Evolutionary conservation across 805 yeast species (phyloP), one percentile per base, ranked within the genome.

Genomic region (Hanseniaspora lachancei): DNA sequence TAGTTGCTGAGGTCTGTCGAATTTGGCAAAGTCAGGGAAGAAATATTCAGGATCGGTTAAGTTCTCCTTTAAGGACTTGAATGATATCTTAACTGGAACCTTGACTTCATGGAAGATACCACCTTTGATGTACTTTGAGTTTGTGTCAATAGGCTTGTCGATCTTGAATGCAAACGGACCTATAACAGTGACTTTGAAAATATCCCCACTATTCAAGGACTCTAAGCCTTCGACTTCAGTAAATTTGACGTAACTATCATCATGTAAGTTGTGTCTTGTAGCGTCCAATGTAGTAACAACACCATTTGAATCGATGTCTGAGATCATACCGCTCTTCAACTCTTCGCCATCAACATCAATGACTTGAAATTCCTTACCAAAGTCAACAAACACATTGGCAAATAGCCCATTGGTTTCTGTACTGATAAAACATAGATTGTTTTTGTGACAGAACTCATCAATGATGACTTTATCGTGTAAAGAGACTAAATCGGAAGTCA

Each of bases 131-230:
- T 88, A 93, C 23, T 72, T 63, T 0, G 76, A 74, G 18, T 27
- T 44, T 9, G n/a, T 21, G 13, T 49, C 46, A 21, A 41, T 43
- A 10, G 53, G 40, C 23, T 71, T 66, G 16, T 77, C 80, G 58
- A 91, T 79, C 65, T 79, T 81, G 75, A 86, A 93, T 2, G 97
- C 95, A 66, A 79, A 89, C n/a, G 98, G 98, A 16, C 97, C 98
- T 58, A 85, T 74, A 1, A 89, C 97, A 65, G 81, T 84, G 54
- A 93, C 79, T 66, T 85, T 84, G 66, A 75, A 80, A 16, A 88
- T 77, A 56, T 77, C 71, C 5, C 91, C 95, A 61, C 81, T 82
- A 67, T 89, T 86, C 59, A 88, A 72, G 59, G 76, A 76, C 10
- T 77, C 81, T 65, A 88, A 74, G 41, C 97, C 97, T 64, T 82